Percentiles rank a stretch among this genome's conserved stretches.
These are phyloP conservation scores for Kuraishia hungarica DNA, from an alignment of 805 yeast genomes.

Conservation along the genomic window DNA sequence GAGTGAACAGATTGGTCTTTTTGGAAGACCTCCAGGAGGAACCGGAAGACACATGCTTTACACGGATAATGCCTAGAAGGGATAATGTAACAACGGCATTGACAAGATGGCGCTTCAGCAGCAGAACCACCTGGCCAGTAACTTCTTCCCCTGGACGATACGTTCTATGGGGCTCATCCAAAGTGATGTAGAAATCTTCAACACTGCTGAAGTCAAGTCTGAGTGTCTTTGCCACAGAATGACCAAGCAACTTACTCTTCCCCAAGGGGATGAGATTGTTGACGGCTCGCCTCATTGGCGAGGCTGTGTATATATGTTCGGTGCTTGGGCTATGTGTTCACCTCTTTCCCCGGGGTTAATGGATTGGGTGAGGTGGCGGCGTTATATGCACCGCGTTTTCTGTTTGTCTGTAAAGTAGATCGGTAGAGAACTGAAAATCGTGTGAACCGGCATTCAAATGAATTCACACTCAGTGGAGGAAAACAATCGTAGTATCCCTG, in stretches of 20 bases:
- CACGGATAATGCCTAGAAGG: slow-evolving; percentile 47
- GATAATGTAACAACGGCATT: slow-evolving; percentile 46
- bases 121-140: slow-evolving; percentile 52
- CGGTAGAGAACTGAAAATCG: too few relatives aligned
- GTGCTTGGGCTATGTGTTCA: not conserved
- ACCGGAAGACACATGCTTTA: slow-evolving; percentile 40
- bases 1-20: slow-evolving; percentile 46
- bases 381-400: too few relatives aligned
- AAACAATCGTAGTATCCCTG: too few relatives aligned
- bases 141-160: slow-evolving; percentile 79
- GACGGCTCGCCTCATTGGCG: slow-evolving; percentile 41
- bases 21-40: slow-evolving; percentile 41
- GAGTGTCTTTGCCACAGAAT: slow-evolving; percentile 11
- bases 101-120: slow-evolving; percentile 44
- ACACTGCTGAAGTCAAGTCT: slow-evolving; percentile 32
- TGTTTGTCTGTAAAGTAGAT: too few relatives aligned
- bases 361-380: not conserved
- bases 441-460: too few relatives aligned
- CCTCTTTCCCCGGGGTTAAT: too few relatives aligned
- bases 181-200: slow-evolving; percentile 58
- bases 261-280: slow-evolving; percentile 31
- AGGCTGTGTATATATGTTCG: not conserved
- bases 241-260: slow-evolving; percentile 12
- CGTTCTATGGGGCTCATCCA: slow-evolving; percentile 67
- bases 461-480: too few relatives aligned